A percentile compares a stretch with the other conserved stretches of the same genome.
These are phyloP conservation scores for Porphyrellus cyaneotinctus DNA, from an alignment of 768 basidiomycete genomes.

Conservation along the genomic window DNA sequence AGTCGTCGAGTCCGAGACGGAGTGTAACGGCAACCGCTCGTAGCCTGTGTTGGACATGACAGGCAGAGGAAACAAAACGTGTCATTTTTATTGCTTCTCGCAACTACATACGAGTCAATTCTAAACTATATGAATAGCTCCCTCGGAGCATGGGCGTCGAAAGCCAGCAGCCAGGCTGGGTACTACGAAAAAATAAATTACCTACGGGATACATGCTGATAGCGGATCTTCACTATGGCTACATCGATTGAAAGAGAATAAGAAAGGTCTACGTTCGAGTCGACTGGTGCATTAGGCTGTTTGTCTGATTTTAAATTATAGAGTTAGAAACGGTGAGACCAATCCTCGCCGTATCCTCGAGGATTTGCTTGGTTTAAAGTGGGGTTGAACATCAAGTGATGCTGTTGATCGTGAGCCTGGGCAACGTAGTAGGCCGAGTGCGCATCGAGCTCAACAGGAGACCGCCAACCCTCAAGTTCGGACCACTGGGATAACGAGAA, in stretches of 20 bases:
- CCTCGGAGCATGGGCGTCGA: too few species aligned
- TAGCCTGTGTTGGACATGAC: conserved; percentile 41
- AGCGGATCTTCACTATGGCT: background rate
- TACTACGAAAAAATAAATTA: background rate
- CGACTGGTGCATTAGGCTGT: too few species aligned
- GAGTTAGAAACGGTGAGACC: background rate
- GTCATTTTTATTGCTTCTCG: conserved; percentile 1
- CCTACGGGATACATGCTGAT: background rate
- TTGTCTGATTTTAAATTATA: too few species aligned
- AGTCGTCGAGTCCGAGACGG: conserved; percentile 30
- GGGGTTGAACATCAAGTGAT: background rate
- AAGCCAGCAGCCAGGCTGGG: background rate
- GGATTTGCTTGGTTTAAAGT: background rate
- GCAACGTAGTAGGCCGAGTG: background rate
- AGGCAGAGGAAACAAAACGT: background rate
- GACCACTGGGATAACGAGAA: background rate
- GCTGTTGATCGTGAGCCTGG: background rate
- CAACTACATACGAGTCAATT: background rate
- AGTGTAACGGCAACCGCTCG: conserved; percentile 51
- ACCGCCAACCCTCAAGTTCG: background rate
- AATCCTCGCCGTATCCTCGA: background rate
- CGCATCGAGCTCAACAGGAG: background rate
- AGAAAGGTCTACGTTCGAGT: too few species aligned
- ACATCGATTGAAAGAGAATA: conserved; percentile 3
- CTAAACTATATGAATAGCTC: too few species aligned